Conservation (phyloP, 345 rosid species). For the Acer yangbiense region DNA sequence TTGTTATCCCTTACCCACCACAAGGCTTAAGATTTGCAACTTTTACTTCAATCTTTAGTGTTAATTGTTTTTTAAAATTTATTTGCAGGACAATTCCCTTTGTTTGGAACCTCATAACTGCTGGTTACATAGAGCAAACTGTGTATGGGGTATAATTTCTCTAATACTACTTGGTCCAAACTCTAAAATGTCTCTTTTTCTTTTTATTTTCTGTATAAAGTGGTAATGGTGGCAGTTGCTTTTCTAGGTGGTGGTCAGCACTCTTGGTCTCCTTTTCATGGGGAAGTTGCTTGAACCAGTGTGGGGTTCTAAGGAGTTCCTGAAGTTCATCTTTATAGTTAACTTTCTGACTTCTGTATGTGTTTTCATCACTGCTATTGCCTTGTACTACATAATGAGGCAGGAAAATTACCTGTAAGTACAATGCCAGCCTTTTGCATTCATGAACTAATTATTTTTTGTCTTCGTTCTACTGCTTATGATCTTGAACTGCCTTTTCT, state of each 20-base stretch:
- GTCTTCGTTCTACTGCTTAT: conserved; percentile 4
- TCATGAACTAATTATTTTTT: conserved; percentile 6
- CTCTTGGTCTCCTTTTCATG: conserved; percentile 79
- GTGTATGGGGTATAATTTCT: conserved; percentile 64
- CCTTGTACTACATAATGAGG: conserved; percentile 78
- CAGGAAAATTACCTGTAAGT: conserved; percentile 90
- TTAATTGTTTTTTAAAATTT: conserved; percentile 11
- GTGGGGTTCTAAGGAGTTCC: conserved; percentile 96
- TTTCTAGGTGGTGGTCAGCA: conserved; percentile 66
- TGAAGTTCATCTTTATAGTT: conserved; percentile 84
- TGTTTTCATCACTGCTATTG: conserved; percentile 81
- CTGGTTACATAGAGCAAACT: conserved; percentile 88
- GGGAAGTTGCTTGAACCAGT: conserved; percentile 96
- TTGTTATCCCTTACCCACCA: neutral
- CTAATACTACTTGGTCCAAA: conserved; percentile 2
- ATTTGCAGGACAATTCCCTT: conserved; percentile 92
- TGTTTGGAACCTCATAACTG: conserved; percentile 91
- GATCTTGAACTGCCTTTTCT: conserved; percentile 1
- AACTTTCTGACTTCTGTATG: conserved; percentile 82
- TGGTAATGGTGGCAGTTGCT: conserved; percentile 13
- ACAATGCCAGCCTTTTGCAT: conserved; percentile 13
- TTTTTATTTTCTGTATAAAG: conserved; percentile 9
- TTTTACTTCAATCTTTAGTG: neutral
- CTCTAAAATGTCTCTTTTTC: neutral
- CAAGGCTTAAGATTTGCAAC: neutral